Conservation (phyloP, 352 stramenopile genomes). For the Phytophthora litchii region DNA sequence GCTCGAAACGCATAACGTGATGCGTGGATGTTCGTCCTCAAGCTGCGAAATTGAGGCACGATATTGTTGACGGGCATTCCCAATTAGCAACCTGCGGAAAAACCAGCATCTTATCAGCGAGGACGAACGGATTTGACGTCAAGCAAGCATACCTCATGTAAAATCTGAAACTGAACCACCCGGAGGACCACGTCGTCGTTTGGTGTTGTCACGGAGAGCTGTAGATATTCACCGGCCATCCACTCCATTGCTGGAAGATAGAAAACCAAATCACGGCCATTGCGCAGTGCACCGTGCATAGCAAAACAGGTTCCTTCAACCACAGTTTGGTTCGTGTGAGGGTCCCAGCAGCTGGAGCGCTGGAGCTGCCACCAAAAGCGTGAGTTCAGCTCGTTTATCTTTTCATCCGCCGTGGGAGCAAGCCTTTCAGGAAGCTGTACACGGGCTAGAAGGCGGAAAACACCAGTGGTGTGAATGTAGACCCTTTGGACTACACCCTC, state of each 20-base stretch:
- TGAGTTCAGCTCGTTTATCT: neutral
- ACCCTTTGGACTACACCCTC: conserved; percentile 20
- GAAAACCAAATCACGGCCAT: conserved; percentile 23
- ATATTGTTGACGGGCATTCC: conserved; percentile 4
- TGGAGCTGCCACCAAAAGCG: conserved; percentile 28
- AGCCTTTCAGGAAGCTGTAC: conserved; percentile 6
- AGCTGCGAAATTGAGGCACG: conserved; percentile 12
- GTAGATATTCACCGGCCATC: conserved; percentile 34
- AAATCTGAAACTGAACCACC: conserved; percentile 18
- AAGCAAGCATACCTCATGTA: conserved; percentile 18
- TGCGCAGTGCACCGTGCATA: conserved; percentile 23
- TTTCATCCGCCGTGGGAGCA: conserved; percentile 1
- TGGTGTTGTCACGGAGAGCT: conserved; percentile 17
- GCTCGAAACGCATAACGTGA: conserved; percentile 11
- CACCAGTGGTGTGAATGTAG: conserved; percentile 29
- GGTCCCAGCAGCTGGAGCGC: conserved; percentile 28
- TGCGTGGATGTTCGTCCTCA: conserved; percentile 1
- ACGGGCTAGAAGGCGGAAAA: conserved; percentile 21
- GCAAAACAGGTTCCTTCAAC: conserved; percentile 19
- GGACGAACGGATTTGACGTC: neutral
- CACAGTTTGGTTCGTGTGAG: conserved; percentile 7
- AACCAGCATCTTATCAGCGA: neutral
- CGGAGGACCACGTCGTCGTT: conserved; percentile 11
- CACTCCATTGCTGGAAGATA: conserved; percentile 29
- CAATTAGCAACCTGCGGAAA: conserved; percentile 15